Percentiles rank a stretch among this genome's conserved stretches.
phyloP scores from a whole-genome alignment of 2,329 filamentous ascomycete species.

The Aureobasidium sp. region DNA sequence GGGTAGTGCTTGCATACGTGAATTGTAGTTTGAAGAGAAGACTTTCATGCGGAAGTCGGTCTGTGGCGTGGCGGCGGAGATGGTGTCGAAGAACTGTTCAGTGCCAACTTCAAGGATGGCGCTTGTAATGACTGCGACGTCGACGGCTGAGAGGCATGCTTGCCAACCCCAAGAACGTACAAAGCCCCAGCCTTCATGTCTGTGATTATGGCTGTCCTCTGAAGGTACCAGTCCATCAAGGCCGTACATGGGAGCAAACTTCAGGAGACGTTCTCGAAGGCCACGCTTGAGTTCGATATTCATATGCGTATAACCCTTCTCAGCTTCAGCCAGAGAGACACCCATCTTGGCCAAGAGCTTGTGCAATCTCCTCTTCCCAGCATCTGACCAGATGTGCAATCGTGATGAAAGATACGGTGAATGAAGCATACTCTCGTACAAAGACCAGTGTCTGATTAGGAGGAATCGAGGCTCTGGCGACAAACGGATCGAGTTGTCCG shows the following conservation, averaged over 20 bases:
- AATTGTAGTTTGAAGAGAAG: conserved; percentile 28
- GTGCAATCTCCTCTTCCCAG: conserved; percentile 87
- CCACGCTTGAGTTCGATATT: conserved; percentile 96
- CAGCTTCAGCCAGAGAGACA: conserved; percentile 92
- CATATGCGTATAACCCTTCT: conserved; percentile 98
- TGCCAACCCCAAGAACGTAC: conserved; percentile 99
- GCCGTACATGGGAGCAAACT: conserved; percentile 94
- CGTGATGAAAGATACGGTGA: conserved; percentile 94
- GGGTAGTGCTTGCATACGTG: conserved; percentile 33
- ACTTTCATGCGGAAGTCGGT: conserved; percentile 22
- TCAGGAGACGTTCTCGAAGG: conserved; percentile 84
- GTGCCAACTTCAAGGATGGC: conserved; percentile 90
- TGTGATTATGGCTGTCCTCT: conserved; percentile 68
- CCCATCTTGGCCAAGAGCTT: conserved; percentile 99
- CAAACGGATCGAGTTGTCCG: conserved; percentile 91
- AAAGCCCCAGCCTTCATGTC: conserved; percentile 96
- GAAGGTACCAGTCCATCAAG: conserved; percentile 93
- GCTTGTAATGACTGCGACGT: conserved; percentile 95
- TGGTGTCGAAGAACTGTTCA: conserved; percentile 18
- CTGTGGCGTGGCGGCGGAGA: conserved; percentile 22
- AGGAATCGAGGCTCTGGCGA: conserved; percentile 96
- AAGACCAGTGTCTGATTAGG: conserved; percentile 94
- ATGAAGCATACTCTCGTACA: conserved; percentile 99
- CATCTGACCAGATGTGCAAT: conserved; percentile 94
- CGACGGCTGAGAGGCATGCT: conserved; percentile 91